These are phyloP conservation scores for Schizophyllum commune DNA, from an alignment of 1,284 basidiomycete genomes.

Conservation along the genomic window DNA sequence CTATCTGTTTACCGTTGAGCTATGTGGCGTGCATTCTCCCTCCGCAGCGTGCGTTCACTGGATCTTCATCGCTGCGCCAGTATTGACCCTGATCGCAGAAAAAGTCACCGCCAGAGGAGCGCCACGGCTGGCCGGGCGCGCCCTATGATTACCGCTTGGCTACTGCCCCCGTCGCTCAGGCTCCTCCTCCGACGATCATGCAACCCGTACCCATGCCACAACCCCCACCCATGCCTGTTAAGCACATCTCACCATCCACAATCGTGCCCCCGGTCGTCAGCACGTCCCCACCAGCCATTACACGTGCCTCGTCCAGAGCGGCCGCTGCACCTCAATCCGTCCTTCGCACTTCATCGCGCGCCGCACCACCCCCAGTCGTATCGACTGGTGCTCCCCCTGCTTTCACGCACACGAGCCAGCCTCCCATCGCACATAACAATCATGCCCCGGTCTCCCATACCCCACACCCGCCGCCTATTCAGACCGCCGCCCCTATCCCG, in stretches of 20 bases:
- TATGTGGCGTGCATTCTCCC: neutral
- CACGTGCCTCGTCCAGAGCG: neutral
- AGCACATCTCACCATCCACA: neutral
- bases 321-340: neutral
- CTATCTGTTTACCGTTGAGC: neutral
- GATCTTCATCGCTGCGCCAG: neutral
- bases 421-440: too few relatives aligned
- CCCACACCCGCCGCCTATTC: too few relatives aligned
- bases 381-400: neutral
- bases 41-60: neutral
- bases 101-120: neutral
- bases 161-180: neutral
- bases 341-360: neutral
- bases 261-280: neutral
- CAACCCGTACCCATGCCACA: neutral
- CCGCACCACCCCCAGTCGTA: neutral
- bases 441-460: too few relatives aligned
- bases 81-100: neutral
- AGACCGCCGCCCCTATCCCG: neutral
- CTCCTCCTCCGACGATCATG: neutral
- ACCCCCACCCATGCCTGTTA: neutral
- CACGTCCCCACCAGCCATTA: neutral
- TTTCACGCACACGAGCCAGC: neutral
- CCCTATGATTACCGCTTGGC: neutral
- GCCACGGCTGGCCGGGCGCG: neutral